phyloP scores from a whole-genome alignment of 768 basidiomycete genomes.

The Tricholomella constricta region DNA sequence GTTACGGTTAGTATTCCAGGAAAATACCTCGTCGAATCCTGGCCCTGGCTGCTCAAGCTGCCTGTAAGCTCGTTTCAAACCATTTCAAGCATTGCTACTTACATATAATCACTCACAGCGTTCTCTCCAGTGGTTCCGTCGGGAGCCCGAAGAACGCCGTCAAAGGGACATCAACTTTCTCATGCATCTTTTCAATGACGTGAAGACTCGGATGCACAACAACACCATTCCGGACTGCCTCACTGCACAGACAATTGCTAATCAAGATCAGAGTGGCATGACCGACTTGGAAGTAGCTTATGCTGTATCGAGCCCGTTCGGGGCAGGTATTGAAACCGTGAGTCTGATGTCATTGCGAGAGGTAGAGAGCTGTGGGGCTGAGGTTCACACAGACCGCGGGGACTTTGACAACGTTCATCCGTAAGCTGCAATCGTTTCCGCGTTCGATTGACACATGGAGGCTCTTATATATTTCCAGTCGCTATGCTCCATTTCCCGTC shows the following conservation, averaged over 20 bases:
- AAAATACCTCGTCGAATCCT: constrained; percentile 49
- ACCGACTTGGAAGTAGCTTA: constrained; percentile 46
- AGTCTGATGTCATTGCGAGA: neutral
- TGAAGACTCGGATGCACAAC: constrained; percentile 40
- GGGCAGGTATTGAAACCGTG: constrained; percentile 49
- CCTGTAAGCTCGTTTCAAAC: constrained; percentile 29
- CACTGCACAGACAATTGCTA: constrained; percentile 37
- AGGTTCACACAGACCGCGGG: constrained; percentile 29
- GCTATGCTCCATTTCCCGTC: constrained; percentile 18
- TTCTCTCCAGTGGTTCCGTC: constrained; percentile 46
- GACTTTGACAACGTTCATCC: constrained; percentile 32
- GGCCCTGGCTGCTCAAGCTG: constrained; percentile 48
- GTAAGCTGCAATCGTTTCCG: constrained; percentile 19
- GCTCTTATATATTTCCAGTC: neutral
- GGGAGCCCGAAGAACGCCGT: constrained; percentile 38
- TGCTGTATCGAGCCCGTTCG: constrained; percentile 45
- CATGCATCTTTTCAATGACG: constrained; percentile 41
- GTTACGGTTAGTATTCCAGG: constrained; percentile 52
- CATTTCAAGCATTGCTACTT: too few relatives aligned
- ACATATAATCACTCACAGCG: constrained; percentile 31
- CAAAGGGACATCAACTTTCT: constrained; percentile 41
- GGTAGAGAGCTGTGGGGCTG: too few relatives aligned
- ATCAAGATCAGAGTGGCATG: constrained; percentile 40
- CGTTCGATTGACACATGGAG: neutral
- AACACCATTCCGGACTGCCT: constrained; percentile 43